Base-by-base conservation (phyloP, 1,139 yeast genomes). In the Meyerozyma carpophila region DNA sequence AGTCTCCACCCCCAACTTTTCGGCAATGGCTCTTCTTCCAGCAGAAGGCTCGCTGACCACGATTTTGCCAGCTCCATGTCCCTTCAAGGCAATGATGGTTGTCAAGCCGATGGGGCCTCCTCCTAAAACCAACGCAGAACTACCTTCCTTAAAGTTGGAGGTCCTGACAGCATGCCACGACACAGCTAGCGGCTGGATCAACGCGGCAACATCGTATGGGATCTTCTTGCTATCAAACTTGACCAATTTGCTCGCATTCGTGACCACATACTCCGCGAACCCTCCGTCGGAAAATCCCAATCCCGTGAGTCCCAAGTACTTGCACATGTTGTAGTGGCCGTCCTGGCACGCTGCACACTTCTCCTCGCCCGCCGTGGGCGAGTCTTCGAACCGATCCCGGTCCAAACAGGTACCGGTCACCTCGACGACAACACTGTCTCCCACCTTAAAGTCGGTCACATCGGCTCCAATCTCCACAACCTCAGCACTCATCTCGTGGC, bases 121-220 rank as follows among this genome's bases (percentile, higher is more conserved):
- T 16, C 43, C 43, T 10, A 41, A 18, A 14, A 41, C 43, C 34
- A 41, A 27, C n/a, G 39, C 41, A 7, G 38, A 11, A 31, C 39
- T 37, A 4, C 34, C 34, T 13, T 57, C 59, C 47, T 66, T 55
- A 51, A 77, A 68, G n/a, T 59, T 59, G 0, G 79, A 62, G 14
- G 69, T 59, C 41, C 69, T 65, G 32, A 77, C 75, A 1, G 82
- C 84, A 55, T 79, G 84, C 81, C 81, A 78, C 10, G 81, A 76
- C 18, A 79, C 84, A 1, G 81, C 62, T 32, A 79, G 59, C 7
- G 84, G 83, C 56, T 79, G 82, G 37, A 75, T 69, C 45, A 79
- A 59, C 2, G 84, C 83, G 28, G 79, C 82, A 25, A 74, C 67
- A 47, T 77, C 81, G 43, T 74, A 51, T 21, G 81, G 79, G 37